Evolutionary conservation across 2,329 filamentous ascomycete genomes (phyloP).

Genomic region (Passalora sequoiae): DNA sequence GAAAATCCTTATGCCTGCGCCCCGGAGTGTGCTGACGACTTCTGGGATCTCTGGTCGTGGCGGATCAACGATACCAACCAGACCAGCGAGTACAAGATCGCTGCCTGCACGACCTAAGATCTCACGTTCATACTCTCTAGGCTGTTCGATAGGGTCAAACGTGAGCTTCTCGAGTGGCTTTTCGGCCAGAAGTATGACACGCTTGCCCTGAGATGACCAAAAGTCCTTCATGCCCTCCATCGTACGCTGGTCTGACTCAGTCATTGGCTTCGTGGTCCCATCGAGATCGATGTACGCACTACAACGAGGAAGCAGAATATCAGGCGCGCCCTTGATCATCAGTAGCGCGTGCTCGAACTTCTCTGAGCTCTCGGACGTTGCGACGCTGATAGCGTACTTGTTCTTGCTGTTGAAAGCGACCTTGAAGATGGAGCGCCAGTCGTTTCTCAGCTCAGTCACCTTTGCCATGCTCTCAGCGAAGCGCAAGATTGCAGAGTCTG

Average conservation of each 20-base stretch:
- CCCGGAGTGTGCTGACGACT: conserved; percentile 58
- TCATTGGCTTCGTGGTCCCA: conserved; percentile 51
- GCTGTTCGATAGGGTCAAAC: conserved; percentile 44
- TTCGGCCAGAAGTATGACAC: conserved; percentile 61
- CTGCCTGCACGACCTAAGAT: conserved; percentile 52
- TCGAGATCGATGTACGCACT: conserved; percentile 52
- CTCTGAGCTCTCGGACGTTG: conserved; percentile 37
- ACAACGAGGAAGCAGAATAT: conserved; percentile 64
- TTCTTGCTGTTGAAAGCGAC: conserved; percentile 74
- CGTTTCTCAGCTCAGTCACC: conserved; percentile 54
- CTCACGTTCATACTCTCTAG: conserved; percentile 50
- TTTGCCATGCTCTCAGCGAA: conserved; percentile 62
- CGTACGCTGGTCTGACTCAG: conserved; percentile 48
- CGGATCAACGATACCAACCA: conserved; percentile 57
- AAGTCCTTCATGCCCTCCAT: conserved; percentile 59
- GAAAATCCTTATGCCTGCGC: conserved; percentile 68
- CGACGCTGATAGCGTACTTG: conserved; percentile 70
- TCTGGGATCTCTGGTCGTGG: conserved; percentile 56
- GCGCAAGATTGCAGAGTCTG: conserved; percentile 67
- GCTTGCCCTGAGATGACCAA: conserved; percentile 65
- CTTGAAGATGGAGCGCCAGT: conserved; percentile 63
- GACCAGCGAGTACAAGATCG: conserved; percentile 50
- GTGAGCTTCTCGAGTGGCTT: conserved; percentile 56
- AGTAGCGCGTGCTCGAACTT: conserved; percentile 42
- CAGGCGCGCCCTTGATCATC: conserved; percentile 75